Conservation (phyloP, 495 filamentous ascomycete genomes). For the Penicillium nucicola region DNA sequence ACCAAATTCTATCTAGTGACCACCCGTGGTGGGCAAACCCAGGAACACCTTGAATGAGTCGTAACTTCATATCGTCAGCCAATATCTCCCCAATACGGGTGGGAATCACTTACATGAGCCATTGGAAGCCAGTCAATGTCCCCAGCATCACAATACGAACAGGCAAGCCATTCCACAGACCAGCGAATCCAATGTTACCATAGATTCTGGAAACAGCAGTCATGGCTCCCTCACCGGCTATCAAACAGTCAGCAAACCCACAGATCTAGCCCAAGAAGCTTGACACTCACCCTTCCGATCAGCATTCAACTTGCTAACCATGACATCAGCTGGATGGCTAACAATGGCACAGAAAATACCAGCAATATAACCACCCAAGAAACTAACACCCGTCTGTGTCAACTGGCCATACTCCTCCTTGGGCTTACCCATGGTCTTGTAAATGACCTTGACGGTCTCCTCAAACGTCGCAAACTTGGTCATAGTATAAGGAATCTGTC, state of each 20-base stretch:
- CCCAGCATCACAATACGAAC: slow-evolving; percentile 66
- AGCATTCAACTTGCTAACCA: slow-evolving; percentile 70
- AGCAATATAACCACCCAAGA: slow-evolving; percentile 69
- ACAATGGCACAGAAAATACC: slow-evolving; percentile 67
- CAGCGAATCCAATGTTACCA: slow-evolving; percentile 67
- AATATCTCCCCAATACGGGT: background rate
- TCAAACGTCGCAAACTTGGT: slow-evolving; percentile 75
- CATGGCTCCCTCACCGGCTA: slow-evolving; percentile 61
- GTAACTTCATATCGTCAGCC: slow-evolving; percentile 41
- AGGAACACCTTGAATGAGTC: slow-evolving; percentile 75
- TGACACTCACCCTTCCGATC: slow-evolving; percentile 54
- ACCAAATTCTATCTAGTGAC: slow-evolving; percentile 37
- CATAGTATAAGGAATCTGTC: slow-evolving; percentile 76
- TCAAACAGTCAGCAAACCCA: slow-evolving; percentile 4
- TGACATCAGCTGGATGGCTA: slow-evolving; percentile 65
- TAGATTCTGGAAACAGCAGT: slow-evolving; percentile 65
- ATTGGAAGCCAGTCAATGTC: slow-evolving; percentile 68
- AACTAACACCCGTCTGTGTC: slow-evolving; percentile 66
- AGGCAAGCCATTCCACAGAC: slow-evolving; percentile 67
- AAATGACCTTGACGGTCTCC: slow-evolving; percentile 62
- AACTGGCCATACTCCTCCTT: slow-evolving; percentile 61
- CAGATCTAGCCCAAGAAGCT: background rate
- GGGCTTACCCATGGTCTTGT: slow-evolving; percentile 58
- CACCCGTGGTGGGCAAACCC: slow-evolving; percentile 65
- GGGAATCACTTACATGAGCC: slow-evolving; percentile 55